These are phyloP conservation scores for Arctium minus DNA, from an alignment of 129 eudicot species.

Conservation along the genomic window DNA sequence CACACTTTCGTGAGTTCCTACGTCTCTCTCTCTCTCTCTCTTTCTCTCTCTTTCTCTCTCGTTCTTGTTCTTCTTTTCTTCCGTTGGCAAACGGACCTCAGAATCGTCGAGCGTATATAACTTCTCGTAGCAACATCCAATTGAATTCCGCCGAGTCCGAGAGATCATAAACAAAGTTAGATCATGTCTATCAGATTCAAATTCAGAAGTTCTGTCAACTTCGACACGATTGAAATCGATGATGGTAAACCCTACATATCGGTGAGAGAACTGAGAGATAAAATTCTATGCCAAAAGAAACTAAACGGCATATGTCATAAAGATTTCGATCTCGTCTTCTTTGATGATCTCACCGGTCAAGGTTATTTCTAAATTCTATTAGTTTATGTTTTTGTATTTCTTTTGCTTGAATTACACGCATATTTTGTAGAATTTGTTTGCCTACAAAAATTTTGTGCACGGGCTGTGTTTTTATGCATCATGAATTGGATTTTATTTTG, in stretches of 20 bases:
- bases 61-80: background rate
- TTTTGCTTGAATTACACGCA: background rate
- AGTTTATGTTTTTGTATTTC: background rate
- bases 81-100: background rate
- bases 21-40: background rate
- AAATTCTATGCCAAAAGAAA: slow-evolving; percentile 37
- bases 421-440: background rate
- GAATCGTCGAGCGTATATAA: background rate
- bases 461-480: background rate
- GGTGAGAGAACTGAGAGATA: slow-evolving; percentile 46
- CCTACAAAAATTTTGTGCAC: background rate
- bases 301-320: slow-evolving; percentile 38
- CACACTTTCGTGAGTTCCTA: background rate
- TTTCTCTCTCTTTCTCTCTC: background rate
- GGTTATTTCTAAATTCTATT: slow-evolving; percentile 33
- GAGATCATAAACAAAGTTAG: background rate
- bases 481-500: background rate
- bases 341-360: slow-evolving; percentile 56
- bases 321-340: slow-evolving; percentile 73
- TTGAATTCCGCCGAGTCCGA: background rate
- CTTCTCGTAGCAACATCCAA: slow-evolving; percentile 4
- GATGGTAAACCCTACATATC: slow-evolving; percentile 53
- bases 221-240: slow-evolving; percentile 54
- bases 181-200: slow-evolving; percentile 68
- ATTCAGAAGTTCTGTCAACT: slow-evolving; percentile 65